Evolutionary conservation across 1,284 basidiomycete genomes (phyloP).

Genomic region (Boletus sp.): DNA sequence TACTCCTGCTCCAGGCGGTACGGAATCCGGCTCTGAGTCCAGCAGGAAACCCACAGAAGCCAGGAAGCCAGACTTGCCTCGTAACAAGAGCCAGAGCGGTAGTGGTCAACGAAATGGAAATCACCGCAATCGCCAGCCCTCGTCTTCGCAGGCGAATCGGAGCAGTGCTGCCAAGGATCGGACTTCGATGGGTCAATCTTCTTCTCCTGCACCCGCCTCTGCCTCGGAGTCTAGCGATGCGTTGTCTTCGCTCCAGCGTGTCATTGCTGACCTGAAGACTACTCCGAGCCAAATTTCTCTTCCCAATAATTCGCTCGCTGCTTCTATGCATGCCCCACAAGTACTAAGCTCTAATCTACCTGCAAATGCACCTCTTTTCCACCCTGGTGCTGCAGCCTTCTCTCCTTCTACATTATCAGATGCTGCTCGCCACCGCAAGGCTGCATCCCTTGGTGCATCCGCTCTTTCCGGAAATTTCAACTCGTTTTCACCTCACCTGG

Average conservation of each 20-base stretch:
- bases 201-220: constrained; percentile 46
- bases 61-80: constrained; percentile 56
- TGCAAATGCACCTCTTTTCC: constrained; percentile 68
- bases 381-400: constrained; percentile 65
- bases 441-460: constrained; percentile 68
- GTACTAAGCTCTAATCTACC: constrained; percentile 54
- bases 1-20: constrained; percentile 40
- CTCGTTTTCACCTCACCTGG: constrained; percentile 75
- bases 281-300: constrained; percentile 50
- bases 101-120: constrained; percentile 46
- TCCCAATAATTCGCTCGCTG: constrained; percentile 45
- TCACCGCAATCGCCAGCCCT: constrained; percentile 60
- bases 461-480: constrained; percentile 62
- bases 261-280: constrained; percentile 83
- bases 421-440: constrained; percentile 75
- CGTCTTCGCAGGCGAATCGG: constrained; percentile 56
- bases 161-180: constrained; percentile 51
- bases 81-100: constrained; percentile 57
- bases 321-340: constrained; percentile 51
- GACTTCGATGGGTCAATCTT: constrained; percentile 48
- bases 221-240: constrained; percentile 68
- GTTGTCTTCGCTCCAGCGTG: constrained; percentile 77
- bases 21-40: constrained; percentile 71
- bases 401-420: constrained; percentile 52
- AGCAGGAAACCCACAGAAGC: constrained; percentile 60